These are phyloP conservation scores for Theobroma grandiflorum DNA, from an alignment of 441 rosid genomes.

Conservation along the genomic window DNA sequence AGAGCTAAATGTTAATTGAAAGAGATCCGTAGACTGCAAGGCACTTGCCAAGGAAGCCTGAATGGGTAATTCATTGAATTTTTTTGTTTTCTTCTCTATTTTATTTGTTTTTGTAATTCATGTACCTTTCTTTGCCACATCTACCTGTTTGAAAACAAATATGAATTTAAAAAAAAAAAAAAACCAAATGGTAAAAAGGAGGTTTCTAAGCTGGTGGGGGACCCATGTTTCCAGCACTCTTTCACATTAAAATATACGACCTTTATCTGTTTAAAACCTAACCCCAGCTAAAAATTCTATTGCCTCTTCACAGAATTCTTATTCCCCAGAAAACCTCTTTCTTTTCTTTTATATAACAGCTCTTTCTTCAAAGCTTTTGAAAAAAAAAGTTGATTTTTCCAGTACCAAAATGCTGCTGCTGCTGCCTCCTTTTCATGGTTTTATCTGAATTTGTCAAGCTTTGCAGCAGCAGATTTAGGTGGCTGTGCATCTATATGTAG, in stretches of 20 bases:
- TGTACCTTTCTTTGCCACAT: slow-evolving; percentile 36
- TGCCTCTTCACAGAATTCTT: slow-evolving; percentile 10
- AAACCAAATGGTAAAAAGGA: slow-evolving; percentile 25
- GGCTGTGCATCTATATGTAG: background rate
- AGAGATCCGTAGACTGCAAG: slow-evolving; percentile 76
- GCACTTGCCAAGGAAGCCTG: slow-evolving; percentile 62
- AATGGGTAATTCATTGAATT: slow-evolving; percentile 3
- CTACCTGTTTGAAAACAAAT: slow-evolving; percentile 48
- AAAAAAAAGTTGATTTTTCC: background rate
- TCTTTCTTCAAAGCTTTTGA: slow-evolving; percentile 24
- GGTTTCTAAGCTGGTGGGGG: slow-evolving; percentile 22
- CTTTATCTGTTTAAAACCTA: slow-evolving; percentile 43
- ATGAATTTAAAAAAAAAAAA: slow-evolving; percentile 17
- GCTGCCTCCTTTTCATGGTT: background rate
- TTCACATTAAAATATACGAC: slow-evolving; percentile 30
- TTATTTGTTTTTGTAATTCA: background rate
- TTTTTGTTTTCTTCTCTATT: background rate
- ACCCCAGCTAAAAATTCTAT: slow-evolving; percentile 23
- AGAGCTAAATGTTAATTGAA: slow-evolving; percentile 29
- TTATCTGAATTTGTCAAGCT: background rate
- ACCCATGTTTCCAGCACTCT: slow-evolving; percentile 31
- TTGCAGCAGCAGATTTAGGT: slow-evolving; percentile 23
- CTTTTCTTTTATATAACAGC: background rate
- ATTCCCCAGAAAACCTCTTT: background rate
- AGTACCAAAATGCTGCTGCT: background rate